These are phyloP conservation scores for Neocatenulostroma microsporum DNA, from an alignment of 2,329 filamentous ascomycete genomes.

Conservation along the genomic window DNA sequence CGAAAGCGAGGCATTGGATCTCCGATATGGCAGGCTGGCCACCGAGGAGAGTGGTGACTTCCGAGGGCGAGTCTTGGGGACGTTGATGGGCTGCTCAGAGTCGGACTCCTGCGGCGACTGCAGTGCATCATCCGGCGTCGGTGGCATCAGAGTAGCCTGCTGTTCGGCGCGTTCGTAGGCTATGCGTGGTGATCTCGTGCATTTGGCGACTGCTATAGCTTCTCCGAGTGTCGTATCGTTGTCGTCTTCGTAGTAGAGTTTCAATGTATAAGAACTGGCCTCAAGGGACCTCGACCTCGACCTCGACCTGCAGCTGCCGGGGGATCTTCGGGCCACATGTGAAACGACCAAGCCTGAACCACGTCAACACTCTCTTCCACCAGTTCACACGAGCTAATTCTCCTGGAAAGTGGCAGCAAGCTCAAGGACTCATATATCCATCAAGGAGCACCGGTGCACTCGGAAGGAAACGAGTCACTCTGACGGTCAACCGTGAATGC, in stretches of 20 bases:
- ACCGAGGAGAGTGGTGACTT: slow-evolving; percentile 54
- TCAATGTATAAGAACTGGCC: too few relatives aligned
- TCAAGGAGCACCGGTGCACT: too few relatives aligned
- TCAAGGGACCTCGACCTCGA: too few relatives aligned
- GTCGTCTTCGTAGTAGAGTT: too few relatives aligned
- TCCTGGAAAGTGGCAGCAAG: too few relatives aligned
- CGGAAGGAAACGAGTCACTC: too few relatives aligned
- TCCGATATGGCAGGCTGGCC: slow-evolving; percentile 46
- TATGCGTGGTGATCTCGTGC: slow-evolving; percentile 4
- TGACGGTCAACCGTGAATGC: too few relatives aligned
- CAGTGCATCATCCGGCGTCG: slow-evolving; percentile 55
- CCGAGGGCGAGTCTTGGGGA: slow-evolving; percentile 52
- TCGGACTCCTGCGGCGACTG: slow-evolving; percentile 64
- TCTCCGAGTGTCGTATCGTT: too few relatives aligned
- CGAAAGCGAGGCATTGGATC: slow-evolving; percentile 46
- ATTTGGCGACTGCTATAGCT: too few relatives aligned
- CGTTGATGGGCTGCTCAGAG: slow-evolving; percentile 52
- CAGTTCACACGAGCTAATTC: too few relatives aligned
- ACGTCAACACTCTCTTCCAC: too few relatives aligned
- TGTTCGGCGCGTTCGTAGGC: slow-evolving; percentile 10
- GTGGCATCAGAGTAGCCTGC: slow-evolving; percentile 50
- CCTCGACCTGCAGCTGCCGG: background rate
- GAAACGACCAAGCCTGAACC: too few relatives aligned
- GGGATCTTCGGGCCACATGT: slow-evolving; percentile 1
- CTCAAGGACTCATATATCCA: background rate